A percentile compares a stretch with the other conserved stretches of the same genome.
Conservation (phyloP, 176 grass and related monocot species). For the Paspalum vaginatum region DNA sequence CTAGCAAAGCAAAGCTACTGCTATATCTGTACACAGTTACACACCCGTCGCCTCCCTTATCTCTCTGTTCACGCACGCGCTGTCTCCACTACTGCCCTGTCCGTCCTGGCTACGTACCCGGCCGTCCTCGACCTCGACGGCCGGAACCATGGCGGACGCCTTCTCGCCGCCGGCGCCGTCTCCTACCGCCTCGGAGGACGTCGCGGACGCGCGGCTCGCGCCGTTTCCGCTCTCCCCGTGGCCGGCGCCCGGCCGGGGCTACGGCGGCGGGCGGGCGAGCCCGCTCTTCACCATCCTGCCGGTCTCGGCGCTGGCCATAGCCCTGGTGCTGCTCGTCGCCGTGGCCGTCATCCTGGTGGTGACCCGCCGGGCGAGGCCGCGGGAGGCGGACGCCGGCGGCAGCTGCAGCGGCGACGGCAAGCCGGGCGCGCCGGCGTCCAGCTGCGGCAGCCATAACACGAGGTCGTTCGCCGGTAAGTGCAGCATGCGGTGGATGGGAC, state of each 20-base stretch:
- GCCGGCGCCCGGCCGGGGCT: conserved; percentile 1
- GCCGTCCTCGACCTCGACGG: neutral
- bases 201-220: conserved; percentile 35
- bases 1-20: neutral
- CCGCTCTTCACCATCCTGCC: conserved; percentile 51
- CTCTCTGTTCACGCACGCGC: neutral
- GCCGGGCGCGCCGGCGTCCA: conserved; percentile 27
- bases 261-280: neutral
- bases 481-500: too few relatives aligned
- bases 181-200: neutral
- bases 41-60: neutral
- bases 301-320: conserved; percentile 42
- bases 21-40: conserved; percentile 24
- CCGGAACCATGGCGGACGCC: conserved; percentile 21
- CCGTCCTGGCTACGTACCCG: neutral
- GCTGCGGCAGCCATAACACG: conserved; percentile 38
- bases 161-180: conserved; percentile 26
- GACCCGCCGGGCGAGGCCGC: conserved; percentile 22
- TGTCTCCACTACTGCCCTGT: neutral
- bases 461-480: conserved; percentile 38
- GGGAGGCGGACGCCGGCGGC: neutral
- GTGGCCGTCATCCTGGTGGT: conserved; percentile 38
- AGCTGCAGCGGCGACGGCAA: conserved; percentile 45
- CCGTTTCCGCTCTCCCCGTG: conserved; percentile 39
- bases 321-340: conserved; percentile 43